Base-by-base conservation (phyloP, 1,284 basidiomycete species). In the Malassezia sp. region DNA sequence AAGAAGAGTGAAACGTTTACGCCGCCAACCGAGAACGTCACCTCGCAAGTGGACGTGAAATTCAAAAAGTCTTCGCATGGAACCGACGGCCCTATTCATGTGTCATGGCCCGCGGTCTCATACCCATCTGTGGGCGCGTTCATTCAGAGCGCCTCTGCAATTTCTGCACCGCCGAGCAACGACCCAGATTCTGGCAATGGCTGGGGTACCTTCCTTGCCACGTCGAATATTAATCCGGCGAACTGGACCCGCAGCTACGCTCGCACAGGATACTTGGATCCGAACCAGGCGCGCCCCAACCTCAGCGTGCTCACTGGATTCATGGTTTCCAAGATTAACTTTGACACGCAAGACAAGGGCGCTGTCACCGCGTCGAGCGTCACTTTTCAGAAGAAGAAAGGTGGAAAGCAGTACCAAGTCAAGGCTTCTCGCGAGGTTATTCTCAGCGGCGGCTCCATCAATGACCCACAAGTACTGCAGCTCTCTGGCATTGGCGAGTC, bases 161-260 rank as follows among this genome's bases (percentile, higher is more conserved):
- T 75, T 54, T 75, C 79, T 42, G 71, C 78, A 28, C 68, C 73
- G 0, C 56, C 67, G 10, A 69, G 67, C 15, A 45, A 68, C 2
- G 75, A 80, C 52, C 72, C 78, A 0, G 73, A 77, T 48, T 72
- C 71, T 28, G 79, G 80, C 49, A 60, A 74, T 15, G 71, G 71
- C 54, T 74, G 73, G 70, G 77, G 79, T 35, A 73, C 73, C 0
- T 80, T 75, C 59, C 73, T 84, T 53, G 77, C 80, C 0, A 77
- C 79, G 1, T 79, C 77, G 11, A 74, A 77, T 26, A 79, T 84
- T 68, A 80, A 83, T 70, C 76, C 78, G 0, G 34, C 67, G 26
- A 83, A 80, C 60, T 74, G 78, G 74, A 79, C 78, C 1, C 76
- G 83, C 30, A 82, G 79, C 7, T 80, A 82, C 71, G 75, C 81